phyloP scores from a whole-genome alignment of 257 asterid species.

The Buddleja alternifolia region DNA sequence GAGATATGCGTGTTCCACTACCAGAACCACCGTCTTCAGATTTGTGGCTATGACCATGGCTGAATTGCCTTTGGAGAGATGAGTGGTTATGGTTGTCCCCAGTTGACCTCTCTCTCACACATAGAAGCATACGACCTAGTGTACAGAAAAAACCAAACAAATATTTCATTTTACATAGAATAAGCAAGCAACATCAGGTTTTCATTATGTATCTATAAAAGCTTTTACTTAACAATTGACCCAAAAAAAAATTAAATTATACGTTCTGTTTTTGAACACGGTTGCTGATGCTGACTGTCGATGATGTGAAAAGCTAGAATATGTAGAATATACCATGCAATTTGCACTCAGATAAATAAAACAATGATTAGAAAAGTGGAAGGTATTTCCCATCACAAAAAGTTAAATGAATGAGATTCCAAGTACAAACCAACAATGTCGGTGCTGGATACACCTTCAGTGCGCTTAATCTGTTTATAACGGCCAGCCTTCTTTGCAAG shows the following conservation, averaged over 20 bases:
- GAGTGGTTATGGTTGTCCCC: conserved; percentile 74
- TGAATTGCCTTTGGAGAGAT: conserved; percentile 92
- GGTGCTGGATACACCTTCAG: conserved; percentile 96
- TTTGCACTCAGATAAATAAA: neutral
- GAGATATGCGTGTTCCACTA: conserved; percentile 87
- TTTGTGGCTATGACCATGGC: conserved; percentile 90
- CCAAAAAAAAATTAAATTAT: conserved; percentile 2
- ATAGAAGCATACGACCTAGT: conserved; percentile 98
- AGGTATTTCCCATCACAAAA: conserved; percentile 3
- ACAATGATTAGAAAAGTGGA: neutral
- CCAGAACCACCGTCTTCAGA: conserved; percentile 81
- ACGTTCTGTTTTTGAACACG: neutral
- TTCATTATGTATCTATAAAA: neutral
- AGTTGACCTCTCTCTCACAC: conserved; percentile 90
- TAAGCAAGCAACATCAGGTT: neutral
- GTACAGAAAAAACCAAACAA: conserved; percentile 21
- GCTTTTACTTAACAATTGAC: neutral
- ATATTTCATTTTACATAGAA: conserved; percentile 16
- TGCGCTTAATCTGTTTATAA: conserved; percentile 93
- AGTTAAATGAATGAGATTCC: conserved; percentile 24
- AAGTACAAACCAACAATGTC: conserved; percentile 81
- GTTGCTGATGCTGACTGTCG: neutral
- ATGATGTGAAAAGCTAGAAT: neutral
- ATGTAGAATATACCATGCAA: neutral
- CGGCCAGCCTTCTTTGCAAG: conserved; percentile 95